Evolutionary conservation across 2,329 filamentous ascomycete species (phyloP).

Genomic region (Penicillium rolfsii): DNA sequence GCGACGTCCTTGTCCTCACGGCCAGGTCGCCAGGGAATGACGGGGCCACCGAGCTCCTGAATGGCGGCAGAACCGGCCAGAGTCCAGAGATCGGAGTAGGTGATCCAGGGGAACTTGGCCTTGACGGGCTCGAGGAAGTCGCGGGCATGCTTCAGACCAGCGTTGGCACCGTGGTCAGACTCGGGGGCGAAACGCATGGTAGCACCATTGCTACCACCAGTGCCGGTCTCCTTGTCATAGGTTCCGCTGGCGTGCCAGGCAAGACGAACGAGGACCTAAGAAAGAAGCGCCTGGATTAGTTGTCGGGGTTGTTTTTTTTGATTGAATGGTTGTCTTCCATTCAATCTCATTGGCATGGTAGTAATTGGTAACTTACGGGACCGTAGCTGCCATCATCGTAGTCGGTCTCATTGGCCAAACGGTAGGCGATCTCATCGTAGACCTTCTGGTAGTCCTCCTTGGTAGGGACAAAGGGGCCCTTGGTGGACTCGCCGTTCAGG

Average conservation of each 20-base stretch:
- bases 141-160: conserved; percentile 81
- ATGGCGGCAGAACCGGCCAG: conserved; percentile 81
- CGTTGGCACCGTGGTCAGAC: conserved; percentile 88
- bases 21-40: conserved; percentile 85
- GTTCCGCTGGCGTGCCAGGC: conserved; percentile 95
- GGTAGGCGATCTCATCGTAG: conserved; percentile 81
- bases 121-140: conserved; percentile 94
- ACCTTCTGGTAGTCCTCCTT: conserved; percentile 93
- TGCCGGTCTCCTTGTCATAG: conserved; percentile 83
- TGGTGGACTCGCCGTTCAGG: conserved; percentile 55
- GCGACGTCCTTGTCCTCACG: conserved; percentile 76
- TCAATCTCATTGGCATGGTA: neutral
- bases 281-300: neutral
- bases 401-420: conserved; percentile 84
- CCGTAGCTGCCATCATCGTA: conserved; percentile 98
- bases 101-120: conserved; percentile 90
- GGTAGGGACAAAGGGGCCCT: conserved; percentile 70
- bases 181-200: conserved; percentile 96
- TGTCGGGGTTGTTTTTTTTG: no score
- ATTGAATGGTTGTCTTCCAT: neutral
- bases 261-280: conserved; percentile 73
- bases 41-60: conserved; percentile 92
- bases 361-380: conserved; percentile 57
- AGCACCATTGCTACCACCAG: conserved; percentile 92
- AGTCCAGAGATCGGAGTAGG: conserved; percentile 96